Base-by-base conservation (phyloP, 495 filamentous ascomycete genomes). In the Penicillium antarcticum region DNA sequence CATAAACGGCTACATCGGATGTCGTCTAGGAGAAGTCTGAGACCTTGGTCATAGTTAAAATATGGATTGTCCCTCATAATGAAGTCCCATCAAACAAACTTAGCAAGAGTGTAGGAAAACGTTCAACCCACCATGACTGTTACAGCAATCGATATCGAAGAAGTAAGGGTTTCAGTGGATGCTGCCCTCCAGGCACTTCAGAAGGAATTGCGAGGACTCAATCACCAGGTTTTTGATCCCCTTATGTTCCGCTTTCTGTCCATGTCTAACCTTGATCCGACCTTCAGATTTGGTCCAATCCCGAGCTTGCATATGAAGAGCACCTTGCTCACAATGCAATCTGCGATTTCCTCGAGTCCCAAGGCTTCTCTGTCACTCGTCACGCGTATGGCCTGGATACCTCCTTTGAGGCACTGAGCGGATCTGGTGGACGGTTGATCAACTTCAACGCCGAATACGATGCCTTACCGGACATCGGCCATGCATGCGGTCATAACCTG, bases 401-500 rank as follows among this genome's bases (percentile, higher is more conserved):
- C 13, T 65, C 69, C 0, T 77, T 75, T 42, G 69, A 73, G 45
- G 70, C 62, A 5, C 26, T 50, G 19, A 69, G 63, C 40, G 70
- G 73, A n/a, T 65, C 63, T 10, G 68, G 69, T 0, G 70, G 76
- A 0, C 72, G 71, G 0, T 47, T 71, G 36, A 58, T 76, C 51
- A 74, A 71, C 38, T 74, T 75, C 63, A 74, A 74, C 43, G 74
- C 71, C 1, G 74, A 77, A 59, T 76, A 76, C 36, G 81, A 84
- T 52, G 80, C 80, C 0, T 68, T 84, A 16, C 82, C 81, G 0
- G 71, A 58, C 3, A 79, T 87, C 33, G 85, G 82, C 32, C 85
- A 88, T 56, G 83, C 83, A 0, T 87, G 84, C 48, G 84, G 85
- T 5, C 85, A 87, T 65, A 87, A 87, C 47, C 78, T 88, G 1